Percentiles rank a stretch among this genome's conserved stretches.
These are phyloP conservation scores for Cordyceps sp. DNA, from an alignment of 2,329 filamentous ascomycete genomes.

Conservation along the genomic window DNA sequence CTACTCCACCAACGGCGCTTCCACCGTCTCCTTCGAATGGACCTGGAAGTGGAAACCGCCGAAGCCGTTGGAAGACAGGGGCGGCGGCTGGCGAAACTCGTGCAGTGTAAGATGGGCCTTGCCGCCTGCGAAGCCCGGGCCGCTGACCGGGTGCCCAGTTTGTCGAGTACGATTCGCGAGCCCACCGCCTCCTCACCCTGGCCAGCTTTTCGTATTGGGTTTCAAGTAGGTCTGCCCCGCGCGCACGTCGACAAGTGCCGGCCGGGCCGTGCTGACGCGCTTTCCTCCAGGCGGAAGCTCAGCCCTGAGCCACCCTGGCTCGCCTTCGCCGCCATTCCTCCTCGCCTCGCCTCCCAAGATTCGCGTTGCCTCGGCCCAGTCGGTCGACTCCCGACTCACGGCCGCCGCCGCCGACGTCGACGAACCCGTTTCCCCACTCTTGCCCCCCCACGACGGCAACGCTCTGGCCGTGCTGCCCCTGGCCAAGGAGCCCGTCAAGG, in stretches of 20 bases:
- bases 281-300: conserved; percentile 22
- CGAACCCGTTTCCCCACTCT: conserved; percentile 38
- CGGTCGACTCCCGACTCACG: conserved; percentile 68
- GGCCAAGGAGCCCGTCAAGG: conserved; percentile 45
- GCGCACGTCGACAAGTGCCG: no score
- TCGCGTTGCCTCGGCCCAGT: conserved; percentile 73
- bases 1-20: conserved; percentile 66
- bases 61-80: conserved; percentile 62
- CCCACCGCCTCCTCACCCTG: conserved; percentile 74
- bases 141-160: conserved; percentile 39
- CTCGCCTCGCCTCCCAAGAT: conserved; percentile 58
- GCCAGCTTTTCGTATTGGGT: conserved; percentile 95
- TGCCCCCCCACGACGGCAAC: conserved; percentile 19
- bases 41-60: conserved; percentile 95
- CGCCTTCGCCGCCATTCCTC: conserved; percentile 57
- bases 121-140: not conserved
- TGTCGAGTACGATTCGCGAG: conserved; percentile 89
- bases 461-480: conserved; percentile 9
- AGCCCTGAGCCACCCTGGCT: conserved; percentile 39
- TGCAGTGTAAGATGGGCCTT: conserved; percentile 51
- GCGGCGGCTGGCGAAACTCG: conserved; percentile 86
- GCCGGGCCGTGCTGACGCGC: not conserved
- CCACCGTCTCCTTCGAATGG: conserved; percentile 83
- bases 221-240: conserved; percentile 39
- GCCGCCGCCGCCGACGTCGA: conserved; percentile 48